A percentile compares a stretch with the other conserved stretches of the same genome.
Conservation (phyloP, 2,329 filamentous ascomycete species). For the Fusarium sp. region DNA sequence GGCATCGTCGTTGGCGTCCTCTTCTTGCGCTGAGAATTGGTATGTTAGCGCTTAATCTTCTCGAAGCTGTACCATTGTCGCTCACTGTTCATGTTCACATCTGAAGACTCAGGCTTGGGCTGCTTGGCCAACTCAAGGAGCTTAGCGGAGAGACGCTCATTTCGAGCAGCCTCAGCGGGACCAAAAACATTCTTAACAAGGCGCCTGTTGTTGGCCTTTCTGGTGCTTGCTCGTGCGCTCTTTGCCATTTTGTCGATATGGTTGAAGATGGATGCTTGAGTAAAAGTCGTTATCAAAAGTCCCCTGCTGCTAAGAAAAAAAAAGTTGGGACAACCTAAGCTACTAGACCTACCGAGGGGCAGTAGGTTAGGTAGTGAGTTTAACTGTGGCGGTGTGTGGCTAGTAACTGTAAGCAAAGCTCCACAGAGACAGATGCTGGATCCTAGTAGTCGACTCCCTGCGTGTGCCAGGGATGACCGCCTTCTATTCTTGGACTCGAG, state of each 20-base stretch:
- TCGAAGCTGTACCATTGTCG: neutral
- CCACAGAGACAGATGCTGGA: neutral
- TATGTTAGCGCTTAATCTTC: slow-evolving; percentile 13
- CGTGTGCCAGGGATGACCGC: slow-evolving; percentile 37
- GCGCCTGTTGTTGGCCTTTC: slow-evolving; percentile 84
- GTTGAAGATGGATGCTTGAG: slow-evolving; percentile 11
- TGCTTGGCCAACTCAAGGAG: slow-evolving; percentile 81
- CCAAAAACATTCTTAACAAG: slow-evolving; percentile 86
- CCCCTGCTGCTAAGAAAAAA: slow-evolving; percentile 39
- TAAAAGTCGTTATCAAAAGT: slow-evolving; percentile 28
- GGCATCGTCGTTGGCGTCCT: slow-evolving; percentile 40
- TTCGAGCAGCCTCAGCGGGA: slow-evolving; percentile 80
- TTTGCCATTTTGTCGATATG: slow-evolving; percentile 77
- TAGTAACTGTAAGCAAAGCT: neutral
- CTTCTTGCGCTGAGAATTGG: slow-evolving; percentile 38
- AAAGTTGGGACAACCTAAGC: slow-evolving; percentile 20
- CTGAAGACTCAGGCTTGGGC: slow-evolving; percentile 70
- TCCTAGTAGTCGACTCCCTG: neutral
- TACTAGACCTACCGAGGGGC: neutral
- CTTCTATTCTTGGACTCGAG: slow-evolving; percentile 26
- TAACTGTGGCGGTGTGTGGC: slow-evolving; percentile 33
- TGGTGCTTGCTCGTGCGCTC: slow-evolving; percentile 79
- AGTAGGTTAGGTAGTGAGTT: neutral
- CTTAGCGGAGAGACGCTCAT: slow-evolving; percentile 85
- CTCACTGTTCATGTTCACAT: slow-evolving; percentile 60